Percentiles rank a stretch among this genome's conserved stretches.
Conservation (phyloP, 345 rosid species). For the thale cress (Arabidopsis thaliana) region DNA sequence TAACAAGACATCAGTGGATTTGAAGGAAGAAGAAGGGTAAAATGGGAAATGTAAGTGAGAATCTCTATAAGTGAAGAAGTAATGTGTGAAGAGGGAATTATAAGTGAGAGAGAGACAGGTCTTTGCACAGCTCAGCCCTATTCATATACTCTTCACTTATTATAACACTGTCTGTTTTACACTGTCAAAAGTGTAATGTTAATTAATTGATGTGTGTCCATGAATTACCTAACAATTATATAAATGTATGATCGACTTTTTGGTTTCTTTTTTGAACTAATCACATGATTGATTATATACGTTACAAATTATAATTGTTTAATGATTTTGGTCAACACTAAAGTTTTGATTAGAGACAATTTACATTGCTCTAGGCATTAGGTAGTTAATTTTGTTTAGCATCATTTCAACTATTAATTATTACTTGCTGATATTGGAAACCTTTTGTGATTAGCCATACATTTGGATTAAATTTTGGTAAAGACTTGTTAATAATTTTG, state of each 20-base stretch:
- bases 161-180: background rate
- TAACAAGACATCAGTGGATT: constrained; percentile 56
- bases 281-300: constrained; percentile 38
- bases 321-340: constrained; percentile 31
- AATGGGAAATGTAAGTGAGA: constrained; percentile 5
- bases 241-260: constrained; percentile 33
- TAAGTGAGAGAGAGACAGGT: constrained; percentile 47
- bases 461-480: background rate
- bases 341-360: constrained; percentile 30
- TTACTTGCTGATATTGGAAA: constrained; percentile 4
- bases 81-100: constrained; percentile 31
- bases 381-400: constrained; percentile 24
- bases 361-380: constrained; percentile 32
- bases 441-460: too few relatives aligned
- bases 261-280: constrained; percentile 23
- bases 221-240: background rate
- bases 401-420: constrained; percentile 2
- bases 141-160: background rate
- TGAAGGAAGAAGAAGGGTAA: constrained; percentile 33
- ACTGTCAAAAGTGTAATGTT: background rate
- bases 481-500: too few relatives aligned
- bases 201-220: constrained; percentile 16
- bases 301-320: constrained; percentile 16
- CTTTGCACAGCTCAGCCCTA: constrained; percentile 41
- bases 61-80: constrained; percentile 1